phyloP scores from a whole-genome alignment of 2,329 filamentous ascomycete species.

The Venturia aucupariae region DNA sequence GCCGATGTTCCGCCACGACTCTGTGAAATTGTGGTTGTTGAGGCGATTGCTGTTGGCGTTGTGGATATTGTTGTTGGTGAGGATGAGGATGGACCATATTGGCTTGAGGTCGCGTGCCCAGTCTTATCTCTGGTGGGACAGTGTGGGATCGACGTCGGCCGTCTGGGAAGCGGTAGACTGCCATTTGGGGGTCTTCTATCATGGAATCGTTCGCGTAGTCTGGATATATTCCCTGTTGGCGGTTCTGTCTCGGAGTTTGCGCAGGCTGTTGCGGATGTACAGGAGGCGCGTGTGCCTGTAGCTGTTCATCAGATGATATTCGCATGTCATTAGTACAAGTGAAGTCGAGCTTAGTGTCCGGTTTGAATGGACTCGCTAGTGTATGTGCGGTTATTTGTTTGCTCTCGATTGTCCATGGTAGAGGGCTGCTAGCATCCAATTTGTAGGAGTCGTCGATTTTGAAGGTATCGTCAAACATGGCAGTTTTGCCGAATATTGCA shows the following conservation, averaged over 20 bases:
- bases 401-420: background rate
- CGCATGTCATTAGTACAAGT: background rate
- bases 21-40: background rate
- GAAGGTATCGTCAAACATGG: background rate
- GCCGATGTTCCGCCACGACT: background rate
- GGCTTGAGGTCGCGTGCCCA: background rate
- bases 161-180: background rate
- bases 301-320: background rate
- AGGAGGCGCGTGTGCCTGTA: background rate
- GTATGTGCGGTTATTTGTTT: background rate
- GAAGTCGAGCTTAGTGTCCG: background rate
- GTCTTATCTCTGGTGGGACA: constrained; percentile 5
- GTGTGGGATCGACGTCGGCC: constrained; percentile 7
- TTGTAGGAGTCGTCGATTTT: background rate
- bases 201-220: background rate
- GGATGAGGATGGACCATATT: background rate
- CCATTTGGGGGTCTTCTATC: background rate
- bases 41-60: background rate
- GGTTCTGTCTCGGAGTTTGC: background rate
- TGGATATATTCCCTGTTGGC: background rate
- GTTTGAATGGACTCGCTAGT: constrained; percentile 2
- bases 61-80: background rate
- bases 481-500: constrained; percentile 4
- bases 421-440: background rate
- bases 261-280: background rate